These are phyloP conservation scores for Chenopodium suecicum DNA, from an alignment of 148 eudicot species.

Conservation along the genomic window DNA sequence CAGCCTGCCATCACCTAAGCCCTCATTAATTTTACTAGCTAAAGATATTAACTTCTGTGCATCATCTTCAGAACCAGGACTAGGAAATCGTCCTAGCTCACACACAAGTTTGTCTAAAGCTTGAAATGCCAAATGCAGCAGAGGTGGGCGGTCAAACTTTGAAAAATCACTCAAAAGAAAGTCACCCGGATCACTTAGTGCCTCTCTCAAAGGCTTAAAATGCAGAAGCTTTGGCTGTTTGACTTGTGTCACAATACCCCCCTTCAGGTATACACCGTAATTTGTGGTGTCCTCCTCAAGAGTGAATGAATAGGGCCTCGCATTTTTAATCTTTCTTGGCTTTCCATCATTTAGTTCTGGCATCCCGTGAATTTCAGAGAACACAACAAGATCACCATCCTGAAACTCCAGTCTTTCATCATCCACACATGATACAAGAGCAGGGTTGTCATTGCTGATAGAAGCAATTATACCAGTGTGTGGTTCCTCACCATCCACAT, in stretches of 20 bases:
- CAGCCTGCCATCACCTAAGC: conserved; percentile 48
- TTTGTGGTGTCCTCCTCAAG: conserved; percentile 70
- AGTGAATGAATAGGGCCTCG: conserved; percentile 65
- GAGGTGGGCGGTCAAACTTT: conserved; percentile 69
- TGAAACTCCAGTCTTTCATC: conserved; percentile 79
- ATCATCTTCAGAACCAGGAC: conserved; percentile 76
- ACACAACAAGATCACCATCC: conserved; percentile 74
- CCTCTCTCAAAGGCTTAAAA: conserved; percentile 66
- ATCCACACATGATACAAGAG: conserved; percentile 71
- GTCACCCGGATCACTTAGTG: conserved; percentile 73
- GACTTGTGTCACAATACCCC: conserved; percentile 72
- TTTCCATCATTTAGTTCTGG: conserved; percentile 74
- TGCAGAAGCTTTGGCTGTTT: conserved; percentile 64
- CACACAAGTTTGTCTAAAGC: conserved; percentile 61
- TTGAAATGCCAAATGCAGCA: conserved; percentile 72
- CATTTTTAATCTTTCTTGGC: conserved; percentile 60
- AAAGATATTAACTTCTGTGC: conserved; percentile 63
- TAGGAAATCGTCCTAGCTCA: conserved; percentile 53
- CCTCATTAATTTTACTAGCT: conserved; percentile 46
- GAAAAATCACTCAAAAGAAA: conserved; percentile 73
- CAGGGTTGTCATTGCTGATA: conserved; percentile 65
- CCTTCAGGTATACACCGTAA: conserved; percentile 58
- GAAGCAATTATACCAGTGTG: conserved; percentile 77
- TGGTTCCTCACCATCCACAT: conserved; percentile 84
- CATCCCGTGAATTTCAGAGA: conserved; percentile 76